Evolutionary conservation across 768 basidiomycete species (phyloP), one percentile per base, ranked within the genome.

Genomic region (Nidularia pulvinata): DNA sequence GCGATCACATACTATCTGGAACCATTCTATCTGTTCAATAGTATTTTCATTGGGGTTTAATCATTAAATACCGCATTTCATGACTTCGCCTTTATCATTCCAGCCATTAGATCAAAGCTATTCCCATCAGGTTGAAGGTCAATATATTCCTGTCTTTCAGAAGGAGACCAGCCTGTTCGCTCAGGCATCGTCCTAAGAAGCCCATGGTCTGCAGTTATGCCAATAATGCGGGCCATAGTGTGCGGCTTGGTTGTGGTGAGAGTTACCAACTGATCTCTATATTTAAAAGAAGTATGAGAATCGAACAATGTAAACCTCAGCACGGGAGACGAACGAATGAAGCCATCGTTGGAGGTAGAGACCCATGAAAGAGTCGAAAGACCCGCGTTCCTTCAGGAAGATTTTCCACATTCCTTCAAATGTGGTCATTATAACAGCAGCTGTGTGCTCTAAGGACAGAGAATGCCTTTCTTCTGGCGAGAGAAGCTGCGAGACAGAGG

Each of bases 91-190:
- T 76, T 88, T 59, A 96, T 95, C 67, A 96, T 66, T 33, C 93
- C 93, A 35, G 85, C 81, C 90, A 97, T 90, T 58, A 98, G 76
- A 69, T 98, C 96, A 59, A 98, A 98, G 62, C 93, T 93, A 66
- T 99, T 99, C 48, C 95, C 93, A 62, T 98, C 95, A 1, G 97
- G 97, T 66, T 97, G 97, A 16, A 99, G 70, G 69, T 99, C 95
- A 50, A 98, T 87, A 64, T 81, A 95, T 25, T 73, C 76, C 55
- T 67, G 53, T 52, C 72, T 61, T 39, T 64, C 59, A 54, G 58
- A 43, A 30, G 55, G 48, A 30, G 22, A 33, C 51, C 63, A 68
- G 19, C 70, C 65, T 55, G 64, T 66, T 32, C 74, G 70, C 60
- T 88, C 85, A 2, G 85, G 85, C 35, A 91, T 67, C 6, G 95